phyloP scores from a whole-genome alignment of 768 basidiomycete species.

The Hortiboletus campestris region DNA sequence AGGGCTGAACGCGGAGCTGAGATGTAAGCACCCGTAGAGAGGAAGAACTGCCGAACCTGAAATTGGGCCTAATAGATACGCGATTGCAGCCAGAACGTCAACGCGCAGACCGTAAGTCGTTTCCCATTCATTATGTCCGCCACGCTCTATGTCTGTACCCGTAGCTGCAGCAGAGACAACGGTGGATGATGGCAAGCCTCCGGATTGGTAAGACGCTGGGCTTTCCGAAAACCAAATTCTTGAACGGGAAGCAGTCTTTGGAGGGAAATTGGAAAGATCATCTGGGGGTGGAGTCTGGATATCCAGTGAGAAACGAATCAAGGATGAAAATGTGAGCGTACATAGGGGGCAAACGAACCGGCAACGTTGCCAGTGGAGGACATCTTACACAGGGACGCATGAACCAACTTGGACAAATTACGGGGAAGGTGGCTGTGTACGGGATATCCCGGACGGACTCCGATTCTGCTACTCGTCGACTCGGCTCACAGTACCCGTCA shows the following conservation, averaged over 20 bases:
- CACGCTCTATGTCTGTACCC: slow-evolving; percentile 38
- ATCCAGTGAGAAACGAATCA: not conserved
- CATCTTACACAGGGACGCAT: not conserved
- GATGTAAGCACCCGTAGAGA: not conserved
- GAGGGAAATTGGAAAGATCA: slow-evolving; percentile 36
- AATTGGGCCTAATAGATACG: slow-evolving; percentile 68
- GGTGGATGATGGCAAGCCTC: slow-evolving; percentile 56
- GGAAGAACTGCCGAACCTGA: slow-evolving; percentile 50
- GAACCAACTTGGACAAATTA: not conserved
- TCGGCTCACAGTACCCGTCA: slow-evolving; percentile 21
- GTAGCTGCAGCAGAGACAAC: slow-evolving; percentile 41
- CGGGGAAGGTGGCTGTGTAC: slow-evolving; percentile 31
- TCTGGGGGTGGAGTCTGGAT: slow-evolving; percentile 58
- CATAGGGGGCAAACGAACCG: slow-evolving; percentile 63
- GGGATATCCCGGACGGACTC: slow-evolving; percentile 45
- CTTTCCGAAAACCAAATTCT: slow-evolving; percentile 54
- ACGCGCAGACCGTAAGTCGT: slow-evolving; percentile 66
- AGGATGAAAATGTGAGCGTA: slow-evolving; percentile 27
- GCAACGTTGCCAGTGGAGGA: slow-evolving; percentile 4
- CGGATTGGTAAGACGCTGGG: slow-evolving; percentile 65
- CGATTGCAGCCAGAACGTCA: slow-evolving; percentile 60
- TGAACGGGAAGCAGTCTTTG: slow-evolving; percentile 23
- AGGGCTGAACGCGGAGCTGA: slow-evolving; percentile 44
- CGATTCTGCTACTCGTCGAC: slow-evolving; percentile 15
- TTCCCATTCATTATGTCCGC: slow-evolving; percentile 61